Percentiles rank a stretch among this genome's conserved stretches.
phyloP scores from a whole-genome alignment of 2,329 filamentous ascomycete species.

The Colletotrichum tropicicola region DNA sequence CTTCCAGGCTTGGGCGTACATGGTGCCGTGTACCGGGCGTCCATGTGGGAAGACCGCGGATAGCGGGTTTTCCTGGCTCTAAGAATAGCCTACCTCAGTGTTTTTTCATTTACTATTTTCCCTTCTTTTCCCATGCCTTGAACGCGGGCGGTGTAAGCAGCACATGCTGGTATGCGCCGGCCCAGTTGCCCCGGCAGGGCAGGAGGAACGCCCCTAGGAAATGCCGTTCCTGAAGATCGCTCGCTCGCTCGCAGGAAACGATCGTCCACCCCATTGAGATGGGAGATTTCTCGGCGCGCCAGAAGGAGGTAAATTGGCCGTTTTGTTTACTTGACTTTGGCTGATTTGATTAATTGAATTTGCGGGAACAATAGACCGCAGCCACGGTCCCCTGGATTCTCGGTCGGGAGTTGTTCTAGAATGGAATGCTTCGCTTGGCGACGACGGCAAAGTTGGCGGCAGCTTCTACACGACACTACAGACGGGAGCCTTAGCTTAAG shows the following conservation, averaged over 20 bases:
- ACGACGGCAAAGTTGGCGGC: no score
- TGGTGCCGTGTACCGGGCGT: not conserved
- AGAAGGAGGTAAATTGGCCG: not conserved
- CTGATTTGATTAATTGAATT: not conserved
- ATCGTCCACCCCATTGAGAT: not conserved
- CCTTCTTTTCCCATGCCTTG: no score
- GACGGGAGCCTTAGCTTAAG: no score
- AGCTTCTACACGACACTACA: no score
- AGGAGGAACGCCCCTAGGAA: not conserved
- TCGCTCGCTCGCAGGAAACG: not conserved
- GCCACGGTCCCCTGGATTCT: no score
- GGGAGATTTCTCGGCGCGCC: not conserved
- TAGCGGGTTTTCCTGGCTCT: not conserved
- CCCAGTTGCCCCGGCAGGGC: not conserved
- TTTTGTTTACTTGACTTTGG: not conserved
- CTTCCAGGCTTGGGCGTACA: not conserved
- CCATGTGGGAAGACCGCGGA: not conserved
- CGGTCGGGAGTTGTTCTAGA: no score
- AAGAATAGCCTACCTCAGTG: slow-evolving; percentile 4
- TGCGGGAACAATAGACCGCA: not conserved
- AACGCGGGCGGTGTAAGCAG: not conserved
- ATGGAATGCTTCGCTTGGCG: no score
- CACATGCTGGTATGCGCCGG: not conserved
- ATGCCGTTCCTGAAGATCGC: slow-evolving; percentile 2
- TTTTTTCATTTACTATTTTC: no score